Conservation (phyloP, 2,329 filamentous ascomycete species). For the Trichoderma pleuroti region DNA sequence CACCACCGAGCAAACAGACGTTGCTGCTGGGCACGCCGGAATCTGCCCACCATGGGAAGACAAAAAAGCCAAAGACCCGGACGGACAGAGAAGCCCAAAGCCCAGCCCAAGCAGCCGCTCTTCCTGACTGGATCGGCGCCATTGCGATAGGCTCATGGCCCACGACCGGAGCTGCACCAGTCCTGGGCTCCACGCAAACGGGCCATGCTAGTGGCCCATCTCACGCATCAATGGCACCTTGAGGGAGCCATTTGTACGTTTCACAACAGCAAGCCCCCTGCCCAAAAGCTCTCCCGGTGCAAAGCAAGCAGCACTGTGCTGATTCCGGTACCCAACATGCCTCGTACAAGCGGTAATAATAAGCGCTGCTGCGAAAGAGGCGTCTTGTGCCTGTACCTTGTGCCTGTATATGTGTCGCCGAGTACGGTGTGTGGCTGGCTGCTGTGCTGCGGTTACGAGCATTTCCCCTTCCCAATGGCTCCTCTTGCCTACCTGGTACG, state of each 20-base stretch:
- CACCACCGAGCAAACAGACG: background rate
- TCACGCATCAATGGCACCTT: conserved; percentile 10
- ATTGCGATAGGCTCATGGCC: conserved; percentile 1
- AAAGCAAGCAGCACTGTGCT: background rate
- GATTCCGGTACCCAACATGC: background rate
- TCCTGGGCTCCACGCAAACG: background rate
- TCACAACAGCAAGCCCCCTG: conserved; percentile 10
- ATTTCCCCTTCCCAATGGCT: background rate
- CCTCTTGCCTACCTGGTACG: background rate
- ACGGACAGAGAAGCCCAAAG: background rate
- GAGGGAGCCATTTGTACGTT: conserved; percentile 13
- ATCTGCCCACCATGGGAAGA: conserved; percentile 5
- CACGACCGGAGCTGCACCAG: background rate
- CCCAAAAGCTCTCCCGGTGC: background rate
- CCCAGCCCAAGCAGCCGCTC: background rate
- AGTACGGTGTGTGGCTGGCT: background rate
- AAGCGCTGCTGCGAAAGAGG: background rate
- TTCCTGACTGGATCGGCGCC: background rate
- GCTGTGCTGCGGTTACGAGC: background rate
- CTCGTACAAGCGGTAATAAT: background rate
- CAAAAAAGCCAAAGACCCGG: background rate
- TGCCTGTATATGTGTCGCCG: background rate
- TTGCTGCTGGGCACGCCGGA: background rate
- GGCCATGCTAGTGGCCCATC: background rate
- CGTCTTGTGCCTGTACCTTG: background rate